phyloP scores from a whole-genome alignment of 2,329 filamentous ascomycete species.

The Talaromyces sp. region DNA sequence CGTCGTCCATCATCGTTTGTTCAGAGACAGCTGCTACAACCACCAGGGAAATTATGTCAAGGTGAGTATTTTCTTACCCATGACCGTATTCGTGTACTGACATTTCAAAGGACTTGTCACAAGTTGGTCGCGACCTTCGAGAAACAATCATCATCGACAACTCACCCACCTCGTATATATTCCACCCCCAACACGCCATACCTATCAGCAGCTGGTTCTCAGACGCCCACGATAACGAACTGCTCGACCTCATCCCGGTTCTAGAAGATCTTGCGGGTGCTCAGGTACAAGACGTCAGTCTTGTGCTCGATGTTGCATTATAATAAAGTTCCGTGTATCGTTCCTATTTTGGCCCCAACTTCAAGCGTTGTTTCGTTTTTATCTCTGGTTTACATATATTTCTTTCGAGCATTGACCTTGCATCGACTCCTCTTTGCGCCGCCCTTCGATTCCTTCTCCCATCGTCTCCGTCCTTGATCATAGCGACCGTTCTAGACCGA shows the following conservation, averaged over 20 bases:
- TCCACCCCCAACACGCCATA: conserved; percentile 97
- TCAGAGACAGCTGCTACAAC: conserved; percentile 98
- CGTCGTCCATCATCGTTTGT: conserved; percentile 91
- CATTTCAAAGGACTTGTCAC: conserved; percentile 73
- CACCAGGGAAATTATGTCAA: conserved; percentile 99
- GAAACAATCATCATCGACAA: conserved; percentile 99
- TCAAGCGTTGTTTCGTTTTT: conserved; percentile 27
- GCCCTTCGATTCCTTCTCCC: conserved; percentile 1
- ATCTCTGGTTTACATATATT: conserved; percentile 4
- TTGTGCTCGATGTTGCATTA: conserved; percentile 86
- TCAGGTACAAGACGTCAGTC: conserved; percentile 90
- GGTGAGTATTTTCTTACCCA: conserved; percentile 35
- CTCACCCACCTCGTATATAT: conserved; percentile 98
- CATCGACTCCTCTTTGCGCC: neutral
- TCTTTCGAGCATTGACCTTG: conserved; percentile 10
- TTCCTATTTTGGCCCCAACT: neutral
- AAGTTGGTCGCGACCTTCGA: conserved; percentile 89
- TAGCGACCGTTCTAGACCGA: conserved; percentile 16
- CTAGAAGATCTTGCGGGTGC: conserved; percentile 90
- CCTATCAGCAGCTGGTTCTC: conserved; percentile 99
- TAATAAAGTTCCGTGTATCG: conserved; percentile 40
- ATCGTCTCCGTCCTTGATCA: conserved; percentile 10
- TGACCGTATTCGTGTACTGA: neutral
- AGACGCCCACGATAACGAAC: conserved; percentile 97
- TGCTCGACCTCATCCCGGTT: conserved; percentile 94